Evolutionary conservation across 164 flowering plant species (phyloP).

Genomic region (Vitis labrusca): DNA sequence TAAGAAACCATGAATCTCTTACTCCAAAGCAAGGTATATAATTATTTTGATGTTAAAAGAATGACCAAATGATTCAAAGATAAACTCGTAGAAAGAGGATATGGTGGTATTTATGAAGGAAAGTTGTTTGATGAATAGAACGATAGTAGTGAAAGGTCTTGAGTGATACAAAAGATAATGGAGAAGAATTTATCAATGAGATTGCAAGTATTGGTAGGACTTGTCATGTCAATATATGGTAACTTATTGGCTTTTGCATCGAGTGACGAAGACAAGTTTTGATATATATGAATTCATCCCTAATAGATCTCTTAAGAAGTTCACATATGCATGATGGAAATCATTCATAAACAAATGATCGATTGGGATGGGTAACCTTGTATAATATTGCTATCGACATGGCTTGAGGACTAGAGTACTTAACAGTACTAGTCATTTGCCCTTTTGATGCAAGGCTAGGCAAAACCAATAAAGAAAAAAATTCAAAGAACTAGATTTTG

Average conservation of each 20-base stretch:
- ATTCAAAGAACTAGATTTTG: too few relatives aligned
- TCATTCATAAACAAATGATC: not conserved
- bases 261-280: slow-evolving; percentile 27
- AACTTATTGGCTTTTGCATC: slow-evolving; percentile 29
- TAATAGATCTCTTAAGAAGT: slow-evolving; percentile 39
- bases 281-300: slow-evolving; percentile 35
- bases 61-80: too few relatives aligned
- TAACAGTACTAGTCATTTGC: not conserved
- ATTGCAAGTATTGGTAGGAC: slow-evolving; percentile 31
- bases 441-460: too few relatives aligned
- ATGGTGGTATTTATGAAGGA: slow-evolving; percentile 43
- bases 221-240: slow-evolving; percentile 32
- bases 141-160: slow-evolving; percentile 38
- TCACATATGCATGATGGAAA: slow-evolving; percentile 12
- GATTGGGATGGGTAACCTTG: slow-evolving; percentile 25
- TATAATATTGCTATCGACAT: slow-evolving; percentile 30
- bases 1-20: too few relatives aligned
- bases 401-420: slow-evolving; percentile 41
- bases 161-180: slow-evolving; percentile 19
- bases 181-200: slow-evolving; percentile 27
- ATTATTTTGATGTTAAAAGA: too few relatives aligned
- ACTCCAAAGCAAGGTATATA: too few relatives aligned
- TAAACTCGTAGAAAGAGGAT: slow-evolving; percentile 14
- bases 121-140: slow-evolving; percentile 18
- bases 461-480: too few relatives aligned